Base-by-base conservation (phyloP, 2,329 filamentous ascomycete genomes). In the Elsinoe necatrix region DNA sequence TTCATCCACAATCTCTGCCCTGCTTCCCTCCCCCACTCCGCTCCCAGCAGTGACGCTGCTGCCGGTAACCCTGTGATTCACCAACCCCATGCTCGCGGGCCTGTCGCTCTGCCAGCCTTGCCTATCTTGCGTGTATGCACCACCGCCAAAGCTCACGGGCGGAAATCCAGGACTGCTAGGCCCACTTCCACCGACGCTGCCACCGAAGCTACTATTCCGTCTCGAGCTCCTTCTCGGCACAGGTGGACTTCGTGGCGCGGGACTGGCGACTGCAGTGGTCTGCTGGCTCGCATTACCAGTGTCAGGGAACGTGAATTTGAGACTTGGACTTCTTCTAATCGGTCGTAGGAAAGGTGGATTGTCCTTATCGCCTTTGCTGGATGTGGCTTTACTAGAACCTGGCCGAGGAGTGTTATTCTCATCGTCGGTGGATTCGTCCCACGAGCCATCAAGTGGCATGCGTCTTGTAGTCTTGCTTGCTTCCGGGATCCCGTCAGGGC, bases 51-150 rank as follows among this genome's bases (percentile, higher is more conserved):
- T 58, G 12, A 60, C 57, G n/a, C 47, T 57, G 25, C 58, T 58
- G 16, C 59, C 55, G 16, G 57, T 59, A 35, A 57, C 41, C 20
- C 47, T 45, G 16, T 61, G 59, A 20, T 55, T 45, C n/a, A 59
- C 59, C 9, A 52, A 34, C 4, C 59, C 59, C 35, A 59, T 51
- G 45, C 59, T 61, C 5, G 57, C 57, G 6, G 59, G 59, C 18
- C 59, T 39, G 12, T 56, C 57, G 14, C 18, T 57, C 39, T 55
- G 39, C 29, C 54, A 45, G n/a, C 12, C 39, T 9, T 31, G 31
- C 23, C 34, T 23, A 20, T 21, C 52, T n/a, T 55, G 35, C 18
- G 52, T 27, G 16, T 45, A 56, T 31, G 27, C 54, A 8, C 42
- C 54, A 8, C 14, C n/a, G 2, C 29, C 42, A 9, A 35, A 18